Conservation (phyloP, 2,329 filamentous ascomycete genomes). For the Cytospora schulzeri region DNA sequence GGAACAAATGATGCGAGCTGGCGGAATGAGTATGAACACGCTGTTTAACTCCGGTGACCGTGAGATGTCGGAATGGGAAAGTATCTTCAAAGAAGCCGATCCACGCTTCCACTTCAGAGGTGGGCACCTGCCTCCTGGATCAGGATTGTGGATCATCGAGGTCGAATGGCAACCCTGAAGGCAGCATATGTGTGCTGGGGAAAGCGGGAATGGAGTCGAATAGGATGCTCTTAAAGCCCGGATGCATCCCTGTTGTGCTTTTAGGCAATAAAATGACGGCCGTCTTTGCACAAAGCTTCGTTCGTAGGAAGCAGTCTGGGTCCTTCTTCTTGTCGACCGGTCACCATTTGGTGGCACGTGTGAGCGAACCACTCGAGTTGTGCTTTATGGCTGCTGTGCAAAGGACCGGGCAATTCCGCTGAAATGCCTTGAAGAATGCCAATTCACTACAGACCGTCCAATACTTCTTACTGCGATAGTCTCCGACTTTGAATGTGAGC, state of each 20-base stretch:
- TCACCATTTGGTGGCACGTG: too few relatives aligned
- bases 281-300: too few relatives aligned
- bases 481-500: background rate
- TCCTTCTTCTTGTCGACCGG: too few relatives aligned
- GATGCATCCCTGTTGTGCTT: background rate
- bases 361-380: too few relatives aligned
- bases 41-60: conserved; percentile 15
- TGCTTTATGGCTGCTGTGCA: background rate
- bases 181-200: background rate
- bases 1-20: background rate
- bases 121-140: conserved; percentile 4
- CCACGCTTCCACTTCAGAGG: conserved; percentile 8
- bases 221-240: background rate
- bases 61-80: conserved; percentile 8
- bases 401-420: background rate
- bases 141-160: conserved; percentile 10
- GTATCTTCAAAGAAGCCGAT: conserved; percentile 5
- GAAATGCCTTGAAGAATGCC: background rate
- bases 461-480: background rate
- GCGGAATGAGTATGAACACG: conserved; percentile 11
- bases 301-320: too few relatives aligned
- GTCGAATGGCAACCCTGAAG: conserved; percentile 1
- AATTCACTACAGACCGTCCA: background rate
- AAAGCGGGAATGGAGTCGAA: background rate
- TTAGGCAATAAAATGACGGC: too few relatives aligned